phyloP scores from a whole-genome alignment of 306 rosid species.

The Ochetophila trinervis region DNA sequence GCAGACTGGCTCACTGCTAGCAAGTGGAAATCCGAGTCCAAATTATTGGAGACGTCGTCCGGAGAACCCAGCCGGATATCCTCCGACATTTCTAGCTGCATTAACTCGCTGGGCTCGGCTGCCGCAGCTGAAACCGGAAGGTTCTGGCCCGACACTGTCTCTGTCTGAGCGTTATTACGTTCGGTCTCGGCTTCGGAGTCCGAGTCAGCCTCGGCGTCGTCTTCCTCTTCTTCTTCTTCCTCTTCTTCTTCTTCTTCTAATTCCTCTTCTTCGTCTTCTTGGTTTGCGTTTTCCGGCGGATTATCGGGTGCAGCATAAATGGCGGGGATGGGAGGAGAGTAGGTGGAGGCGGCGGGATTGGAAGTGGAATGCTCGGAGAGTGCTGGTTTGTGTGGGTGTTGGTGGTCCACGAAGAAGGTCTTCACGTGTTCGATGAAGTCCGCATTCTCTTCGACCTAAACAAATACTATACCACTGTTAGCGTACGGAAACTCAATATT shows the following conservation, averaged over 20 bases:
- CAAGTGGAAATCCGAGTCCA: conserved; percentile 68
- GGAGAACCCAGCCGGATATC: conserved; percentile 86
- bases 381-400: conserved; percentile 69
- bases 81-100: conserved; percentile 81
- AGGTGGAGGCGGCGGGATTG: conserved; percentile 63
- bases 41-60: conserved; percentile 65
- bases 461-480: not conserved
- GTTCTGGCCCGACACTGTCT: not conserved
- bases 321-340: conserved; percentile 35
- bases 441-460: conserved; percentile 68
- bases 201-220: conserved; percentile 35
- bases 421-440: conserved; percentile 64
- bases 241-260: conserved; percentile 36
- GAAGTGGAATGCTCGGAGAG: conserved; percentile 88
- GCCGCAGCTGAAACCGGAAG: not conserved
- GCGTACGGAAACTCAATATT: not conserved
- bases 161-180: not conserved
- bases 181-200: conserved; percentile 55
- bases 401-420: conserved; percentile 56
- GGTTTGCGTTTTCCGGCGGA: conserved; percentile 22
- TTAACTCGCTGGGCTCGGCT: conserved; percentile 65
- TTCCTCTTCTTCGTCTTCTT: conserved; percentile 33
- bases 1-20: conserved; percentile 41
- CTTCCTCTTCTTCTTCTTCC: conserved; percentile 40
- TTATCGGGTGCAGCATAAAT: conserved; percentile 30